Evolutionary conservation across 2,329 filamentous ascomycete species (phyloP).

Genomic region (Ascochyta clinopodiicola): DNA sequence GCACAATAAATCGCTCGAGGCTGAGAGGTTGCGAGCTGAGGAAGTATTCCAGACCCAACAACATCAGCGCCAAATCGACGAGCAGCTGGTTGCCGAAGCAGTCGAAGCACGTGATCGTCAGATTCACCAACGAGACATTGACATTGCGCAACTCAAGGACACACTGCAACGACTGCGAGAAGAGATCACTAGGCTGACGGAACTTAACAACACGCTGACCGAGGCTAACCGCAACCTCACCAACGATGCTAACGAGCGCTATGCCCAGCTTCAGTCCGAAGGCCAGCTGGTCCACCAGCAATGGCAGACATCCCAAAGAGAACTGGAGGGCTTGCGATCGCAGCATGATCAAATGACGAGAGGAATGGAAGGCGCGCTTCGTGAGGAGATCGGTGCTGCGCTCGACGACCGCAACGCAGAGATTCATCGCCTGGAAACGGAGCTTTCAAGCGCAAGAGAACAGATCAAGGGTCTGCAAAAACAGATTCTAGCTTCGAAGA

Average conservation of each 20-base stretch:
- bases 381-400: constrained; percentile 66
- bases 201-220: constrained; percentile 81
- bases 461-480: constrained; percentile 66
- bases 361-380: constrained; percentile 68
- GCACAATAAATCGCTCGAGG: constrained; percentile 81
- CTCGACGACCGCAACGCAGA: constrained; percentile 85
- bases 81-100: constrained; percentile 56
- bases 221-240: constrained; percentile 80
- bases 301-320: constrained; percentile 67
- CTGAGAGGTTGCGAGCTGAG: constrained; percentile 75
- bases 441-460: constrained; percentile 75
- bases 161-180: constrained; percentile 81
- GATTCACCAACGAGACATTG: constrained; percentile 80
- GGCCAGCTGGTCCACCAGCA: constrained; percentile 62
- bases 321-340: constrained; percentile 72
- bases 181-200: constrained; percentile 79
- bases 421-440: constrained; percentile 76
- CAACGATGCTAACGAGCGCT: constrained; percentile 75
- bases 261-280: constrained; percentile 70
- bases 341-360: constrained; percentile 68
- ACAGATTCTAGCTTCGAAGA: constrained; percentile 63
- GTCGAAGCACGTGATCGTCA: constrained; percentile 71
- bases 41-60: constrained; percentile 64
- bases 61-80: constrained; percentile 61
- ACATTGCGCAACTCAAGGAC: constrained; percentile 82